Evolutionary conservation across 305 asterid genomes (phyloP).

Genomic region (Fraxinus sp.): DNA sequence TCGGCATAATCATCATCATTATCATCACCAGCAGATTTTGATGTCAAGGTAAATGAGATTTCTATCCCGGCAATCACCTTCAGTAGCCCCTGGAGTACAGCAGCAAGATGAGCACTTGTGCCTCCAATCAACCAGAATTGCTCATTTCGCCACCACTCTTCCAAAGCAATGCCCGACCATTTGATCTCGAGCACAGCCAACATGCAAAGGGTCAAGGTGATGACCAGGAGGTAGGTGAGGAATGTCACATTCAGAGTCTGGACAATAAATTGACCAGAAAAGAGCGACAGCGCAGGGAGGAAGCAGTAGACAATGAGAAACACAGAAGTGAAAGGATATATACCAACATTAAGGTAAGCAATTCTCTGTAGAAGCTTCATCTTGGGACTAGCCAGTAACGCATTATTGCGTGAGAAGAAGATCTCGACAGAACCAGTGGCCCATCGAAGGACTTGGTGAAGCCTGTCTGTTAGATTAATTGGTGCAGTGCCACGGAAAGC

Average conservation of each 20-base stretch:
- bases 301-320: conserved; percentile 90
- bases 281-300: conserved; percentile 88
- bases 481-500: conserved; percentile 99
- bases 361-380: conserved; percentile 79
- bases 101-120: conserved; percentile 94
- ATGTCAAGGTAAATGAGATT: conserved; percentile 78
- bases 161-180: conserved; percentile 81
- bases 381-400: conserved; percentile 70
- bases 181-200: conserved; percentile 83
- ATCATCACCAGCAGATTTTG: conserved; percentile 76
- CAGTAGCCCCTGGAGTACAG: conserved; percentile 86
- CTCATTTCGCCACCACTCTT: conserved; percentile 98
- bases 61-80: conserved; percentile 91
- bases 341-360: conserved; percentile 90
- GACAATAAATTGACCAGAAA: conserved; percentile 88
- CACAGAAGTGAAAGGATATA: conserved; percentile 85
- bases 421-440: conserved; percentile 96
- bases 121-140: conserved; percentile 95
- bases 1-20: conserved; percentile 75
- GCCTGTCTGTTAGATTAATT: conserved; percentile 86
- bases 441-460: conserved; percentile 98
- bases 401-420: conserved; percentile 88
- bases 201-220: conserved; percentile 66
- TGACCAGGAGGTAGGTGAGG: conserved; percentile 70
- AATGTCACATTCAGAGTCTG: conserved; percentile 70